Evolutionary conservation across 2,329 filamentous ascomycete species (phyloP).

Genomic region (Pseudogymnoascus sp.): DNA sequence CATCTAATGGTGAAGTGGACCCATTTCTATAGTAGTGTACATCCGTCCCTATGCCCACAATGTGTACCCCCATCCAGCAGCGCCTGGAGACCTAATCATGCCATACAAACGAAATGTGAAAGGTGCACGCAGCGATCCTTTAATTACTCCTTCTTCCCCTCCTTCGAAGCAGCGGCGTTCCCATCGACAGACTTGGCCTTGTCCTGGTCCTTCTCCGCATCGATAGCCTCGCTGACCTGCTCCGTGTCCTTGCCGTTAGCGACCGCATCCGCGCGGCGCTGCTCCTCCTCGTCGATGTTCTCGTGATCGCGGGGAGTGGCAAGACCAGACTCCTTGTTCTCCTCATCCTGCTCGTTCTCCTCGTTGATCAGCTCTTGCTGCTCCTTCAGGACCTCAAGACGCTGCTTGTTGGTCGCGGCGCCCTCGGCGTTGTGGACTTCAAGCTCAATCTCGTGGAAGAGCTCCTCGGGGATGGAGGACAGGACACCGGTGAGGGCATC

Average conservation of each 20-base stretch:
- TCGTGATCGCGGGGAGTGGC: conserved; percentile 76
- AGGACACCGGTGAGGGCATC: conserved; percentile 88
- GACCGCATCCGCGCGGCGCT: conserved; percentile 49
- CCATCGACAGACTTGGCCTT: conserved; percentile 26
- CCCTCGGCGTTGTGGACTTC: conserved; percentile 96
- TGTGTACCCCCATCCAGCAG: neutral
- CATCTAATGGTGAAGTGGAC: neutral
- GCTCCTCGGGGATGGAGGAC: conserved; percentile 89
- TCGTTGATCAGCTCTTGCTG: conserved; percentile 97
- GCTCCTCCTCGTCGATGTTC: conserved; percentile 91
- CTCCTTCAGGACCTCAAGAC: conserved; percentile 94
- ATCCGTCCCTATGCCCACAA: neutral
- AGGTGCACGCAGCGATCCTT: neutral
- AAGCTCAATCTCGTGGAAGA: conserved; percentile 98
- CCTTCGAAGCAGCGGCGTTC: conserved; percentile 20
- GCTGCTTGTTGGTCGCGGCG: conserved; percentile 96
- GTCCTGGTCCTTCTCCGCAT: conserved; percentile 43
- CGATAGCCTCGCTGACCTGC: conserved; percentile 45
- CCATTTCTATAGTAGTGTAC: conserved; percentile 5
- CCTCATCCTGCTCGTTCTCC: conserved; percentile 85
- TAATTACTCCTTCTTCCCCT: conserved; percentile 31
- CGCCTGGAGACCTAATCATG: conserved; percentile 5
- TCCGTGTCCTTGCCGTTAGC: conserved; percentile 36
- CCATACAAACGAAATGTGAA: conserved; percentile 1
- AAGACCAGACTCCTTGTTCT: conserved; percentile 66